These are phyloP conservation scores for Dittrichia graveolens DNA, from an alignment of 129 eudicot species.

Conservation along the genomic window DNA sequence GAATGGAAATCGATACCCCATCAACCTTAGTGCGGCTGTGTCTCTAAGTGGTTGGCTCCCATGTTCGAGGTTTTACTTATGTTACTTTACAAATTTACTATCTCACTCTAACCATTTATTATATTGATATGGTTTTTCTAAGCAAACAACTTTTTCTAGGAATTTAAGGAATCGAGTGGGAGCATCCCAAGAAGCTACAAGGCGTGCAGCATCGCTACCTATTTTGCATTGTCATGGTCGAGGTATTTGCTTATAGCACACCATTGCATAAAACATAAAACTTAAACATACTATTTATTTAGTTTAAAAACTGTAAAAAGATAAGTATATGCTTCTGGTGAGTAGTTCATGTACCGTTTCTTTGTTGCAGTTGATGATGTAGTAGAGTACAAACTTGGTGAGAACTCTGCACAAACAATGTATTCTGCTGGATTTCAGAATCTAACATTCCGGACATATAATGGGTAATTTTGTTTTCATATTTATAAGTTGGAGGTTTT, in stretches of 20 bases:
- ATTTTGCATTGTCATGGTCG: slow-evolving; percentile 76
- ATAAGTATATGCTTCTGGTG: not conserved
- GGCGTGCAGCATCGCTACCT: slow-evolving; percentile 68
- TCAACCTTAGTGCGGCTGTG: slow-evolving; percentile 52
- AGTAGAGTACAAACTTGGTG: slow-evolving; percentile 66
- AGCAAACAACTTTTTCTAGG: slow-evolving; percentile 39
- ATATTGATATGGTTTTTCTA: slow-evolving; percentile 21
- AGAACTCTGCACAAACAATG: slow-evolving; percentile 60
- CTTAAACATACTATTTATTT: not conserved
- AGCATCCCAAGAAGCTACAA: slow-evolving; percentile 57
- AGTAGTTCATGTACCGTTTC: slow-evolving; percentile 19
- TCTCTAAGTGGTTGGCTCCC: slow-evolving; percentile 76
- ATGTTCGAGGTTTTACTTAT: slow-evolving; percentile 46
- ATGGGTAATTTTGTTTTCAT: slow-evolving; percentile 47
- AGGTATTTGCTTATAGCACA: slow-evolving; percentile 42
- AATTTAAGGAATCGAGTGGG: slow-evolving; percentile 51
- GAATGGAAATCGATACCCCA: slow-evolving; percentile 52
- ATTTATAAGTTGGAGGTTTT: not conserved
- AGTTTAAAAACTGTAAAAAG: not conserved
- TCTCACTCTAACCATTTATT: not conserved
- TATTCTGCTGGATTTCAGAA: slow-evolving; percentile 72
- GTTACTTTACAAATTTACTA: slow-evolving; percentile 7
- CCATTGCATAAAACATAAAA: too few species aligned
- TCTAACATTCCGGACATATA: slow-evolving; percentile 54
- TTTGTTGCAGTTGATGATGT: slow-evolving; percentile 80